Conservation (phyloP, 2,329 filamentous ascomycete species). For the Colletotrichum echinochloae region DNA sequence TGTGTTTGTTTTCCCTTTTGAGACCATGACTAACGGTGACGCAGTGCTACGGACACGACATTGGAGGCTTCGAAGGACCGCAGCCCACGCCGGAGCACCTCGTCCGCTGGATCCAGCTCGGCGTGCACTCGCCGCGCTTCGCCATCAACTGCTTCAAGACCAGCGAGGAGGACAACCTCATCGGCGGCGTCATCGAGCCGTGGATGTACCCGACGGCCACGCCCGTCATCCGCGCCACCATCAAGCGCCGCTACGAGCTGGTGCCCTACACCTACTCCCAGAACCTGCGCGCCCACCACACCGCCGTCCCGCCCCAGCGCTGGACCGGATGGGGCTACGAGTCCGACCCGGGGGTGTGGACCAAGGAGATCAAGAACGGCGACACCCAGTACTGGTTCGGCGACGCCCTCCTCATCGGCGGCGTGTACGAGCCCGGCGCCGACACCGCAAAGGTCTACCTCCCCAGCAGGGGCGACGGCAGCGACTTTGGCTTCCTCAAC, state of each 20-base stretch:
- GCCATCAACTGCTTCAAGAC: slow-evolving; percentile 87
- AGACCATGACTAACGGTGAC: too few relatives aligned
- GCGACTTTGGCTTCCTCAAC: slow-evolving; percentile 71
- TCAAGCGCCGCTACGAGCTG: slow-evolving; percentile 78
- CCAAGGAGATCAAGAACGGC: slow-evolving; percentile 66
- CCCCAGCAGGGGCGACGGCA: slow-evolving; percentile 61
- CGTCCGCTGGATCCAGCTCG: slow-evolving; percentile 79
- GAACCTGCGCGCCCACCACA: slow-evolving; percentile 70
- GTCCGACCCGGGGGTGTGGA: slow-evolving; percentile 75
- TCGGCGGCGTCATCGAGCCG: slow-evolving; percentile 81
- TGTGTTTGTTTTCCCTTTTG: too few relatives aligned
- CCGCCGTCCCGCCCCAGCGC: slow-evolving; percentile 73
- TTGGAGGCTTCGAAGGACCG: slow-evolving; percentile 80
- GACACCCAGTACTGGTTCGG: slow-evolving; percentile 82
- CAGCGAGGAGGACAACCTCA: slow-evolving; percentile 69
- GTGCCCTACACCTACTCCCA: slow-evolving; percentile 79
- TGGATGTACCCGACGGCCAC: slow-evolving; percentile 81
- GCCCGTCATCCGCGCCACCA: slow-evolving; percentile 70
- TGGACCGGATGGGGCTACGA: slow-evolving; percentile 83
- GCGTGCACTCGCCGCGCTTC: slow-evolving; percentile 76
- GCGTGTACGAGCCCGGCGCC: slow-evolving; percentile 72
- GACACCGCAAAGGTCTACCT: slow-evolving; percentile 70
- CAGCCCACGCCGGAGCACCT: slow-evolving; percentile 78
- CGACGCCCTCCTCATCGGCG: slow-evolving; percentile 72
- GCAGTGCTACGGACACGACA: slow-evolving; percentile 77